These are phyloP conservation scores for Sphaerulina populicola DNA, from an alignment of 2,329 filamentous ascomycete genomes.

Conservation along the genomic window DNA sequence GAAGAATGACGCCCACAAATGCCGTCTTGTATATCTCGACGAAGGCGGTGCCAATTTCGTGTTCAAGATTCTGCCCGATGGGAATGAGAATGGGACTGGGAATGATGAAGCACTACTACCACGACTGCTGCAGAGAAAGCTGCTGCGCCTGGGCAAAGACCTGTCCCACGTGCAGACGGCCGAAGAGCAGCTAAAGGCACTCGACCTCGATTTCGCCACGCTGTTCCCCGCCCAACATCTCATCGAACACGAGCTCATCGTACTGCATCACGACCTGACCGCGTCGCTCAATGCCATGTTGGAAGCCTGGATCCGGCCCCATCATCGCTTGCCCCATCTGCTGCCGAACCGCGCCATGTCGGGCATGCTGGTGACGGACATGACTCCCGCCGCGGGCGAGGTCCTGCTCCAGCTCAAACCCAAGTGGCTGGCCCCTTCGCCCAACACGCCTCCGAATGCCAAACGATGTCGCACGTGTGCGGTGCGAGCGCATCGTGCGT, in stretches of 20 bases:
- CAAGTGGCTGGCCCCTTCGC: slow-evolving; percentile 43
- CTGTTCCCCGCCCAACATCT: slow-evolving; percentile 29
- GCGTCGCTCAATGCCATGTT: slow-evolving; percentile 24
- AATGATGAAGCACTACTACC: slow-evolving; percentile 14
- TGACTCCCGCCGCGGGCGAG: slow-evolving; percentile 27
- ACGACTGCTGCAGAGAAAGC: slow-evolving; percentile 18
- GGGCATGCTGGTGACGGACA: slow-evolving; percentile 33
- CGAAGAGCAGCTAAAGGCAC: slow-evolving; percentile 23
- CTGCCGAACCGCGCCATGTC: slow-evolving; percentile 25
- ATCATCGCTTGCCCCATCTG: slow-evolving; percentile 22
- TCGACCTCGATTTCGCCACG: slow-evolving; percentile 23
- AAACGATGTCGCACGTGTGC: slow-evolving; percentile 43
- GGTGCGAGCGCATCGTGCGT: slow-evolving; percentile 33
- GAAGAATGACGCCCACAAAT: slow-evolving; percentile 1
- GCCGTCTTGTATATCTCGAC: slow-evolving; percentile 29
- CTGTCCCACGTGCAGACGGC: slow-evolving; percentile 27
- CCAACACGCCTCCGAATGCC: slow-evolving; percentile 36
- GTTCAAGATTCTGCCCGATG: slow-evolving; percentile 22
- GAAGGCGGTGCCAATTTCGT: slow-evolving; percentile 35
- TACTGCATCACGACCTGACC: slow-evolving; percentile 19
- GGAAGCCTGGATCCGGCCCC: slow-evolving; percentile 17
- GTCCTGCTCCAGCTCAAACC: slow-evolving; percentile 39
- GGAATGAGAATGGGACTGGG: background rate
- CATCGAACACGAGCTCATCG: slow-evolving; percentile 27
- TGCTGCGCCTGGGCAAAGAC: slow-evolving; percentile 31